phyloP scores from a whole-genome alignment of 2,329 filamentous ascomycete genomes.

The Pseudogymnoascus verrucosus region DNA sequence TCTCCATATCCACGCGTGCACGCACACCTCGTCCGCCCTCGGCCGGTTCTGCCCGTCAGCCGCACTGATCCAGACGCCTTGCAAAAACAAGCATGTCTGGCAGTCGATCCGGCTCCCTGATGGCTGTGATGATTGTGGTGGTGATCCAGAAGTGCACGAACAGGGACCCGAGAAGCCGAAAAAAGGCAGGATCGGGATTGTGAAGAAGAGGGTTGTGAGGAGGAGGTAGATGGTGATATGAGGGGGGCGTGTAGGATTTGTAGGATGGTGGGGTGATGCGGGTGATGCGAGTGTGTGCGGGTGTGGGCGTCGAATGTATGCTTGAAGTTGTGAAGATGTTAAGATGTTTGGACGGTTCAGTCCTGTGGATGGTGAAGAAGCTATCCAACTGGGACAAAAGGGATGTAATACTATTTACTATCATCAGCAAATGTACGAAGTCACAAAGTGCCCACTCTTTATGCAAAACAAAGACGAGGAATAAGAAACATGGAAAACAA shows the following conservation, averaged over 20 bases:
- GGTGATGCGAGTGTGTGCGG: background rate
- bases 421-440: background rate
- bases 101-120: background rate
- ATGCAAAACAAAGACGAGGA: background rate
- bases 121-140: background rate
- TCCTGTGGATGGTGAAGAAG: background rate
- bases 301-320: background rate
- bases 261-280: background rate
- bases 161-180: background rate
- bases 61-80: background rate
- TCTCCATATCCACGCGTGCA: background rate
- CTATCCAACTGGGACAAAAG: background rate
- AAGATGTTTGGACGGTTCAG: background rate
- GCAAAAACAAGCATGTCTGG: background rate
- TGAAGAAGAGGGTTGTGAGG: background rate
- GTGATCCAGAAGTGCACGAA: background rate
- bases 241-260: background rate
- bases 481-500: background rate
- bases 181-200: background rate
- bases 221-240: background rate
- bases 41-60: background rate
- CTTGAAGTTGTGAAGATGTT: background rate
- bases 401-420: background rate
- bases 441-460: background rate
- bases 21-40: background rate